Base-by-base conservation (phyloP, 306 rosid genomes). In the Pueraria montana region DNA sequence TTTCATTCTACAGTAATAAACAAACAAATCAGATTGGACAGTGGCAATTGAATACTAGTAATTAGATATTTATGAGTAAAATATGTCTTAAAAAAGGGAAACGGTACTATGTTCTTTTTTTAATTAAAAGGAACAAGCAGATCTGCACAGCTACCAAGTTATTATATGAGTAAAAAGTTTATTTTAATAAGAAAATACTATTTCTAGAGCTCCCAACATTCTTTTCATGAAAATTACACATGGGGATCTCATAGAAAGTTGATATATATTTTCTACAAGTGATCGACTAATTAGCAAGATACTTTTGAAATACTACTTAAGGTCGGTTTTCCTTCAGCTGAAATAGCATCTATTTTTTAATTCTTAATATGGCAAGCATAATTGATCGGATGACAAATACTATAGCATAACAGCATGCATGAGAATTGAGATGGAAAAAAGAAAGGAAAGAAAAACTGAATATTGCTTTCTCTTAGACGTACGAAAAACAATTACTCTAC, bases 161-260 rank as follows among this genome's bases (percentile, higher is more conserved):
- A 38, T 18, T 11, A 66, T 40, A 9, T 3, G 24, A 30, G 23
- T 64, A 64, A 30, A 63, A 16, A 59, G 72, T 65, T 34, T 27
- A 7, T 26, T 36, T 20, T 74, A 55, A 74, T 36, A 27, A 6
- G 42, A 32, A 52, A 34, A 26, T n/a, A n/a, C 7, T 52, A 17
- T 74, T 34, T 6, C 38, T 55, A 59, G 6, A 49, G 18, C 68
- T 26, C 34, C 65, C 23, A 18, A 36, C 78, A 52, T 74, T 72
- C 7, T 73, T 53, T 53, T 74, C 6, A 21, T 55, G 53, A 74
- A 20, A 74, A 34, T 34, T 32, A 74, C 20, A 6, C 34, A 34
- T 36, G 66, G 46, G 53, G 34, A 20, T 74, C 65, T 45, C 78
- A 34, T 48, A 18, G 11, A 52, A 30, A 11, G 11, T 73, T 53